Conservation (phyloP, 371 early-diverging fungal genomes). For the Apophysomyces elegans region DNA sequence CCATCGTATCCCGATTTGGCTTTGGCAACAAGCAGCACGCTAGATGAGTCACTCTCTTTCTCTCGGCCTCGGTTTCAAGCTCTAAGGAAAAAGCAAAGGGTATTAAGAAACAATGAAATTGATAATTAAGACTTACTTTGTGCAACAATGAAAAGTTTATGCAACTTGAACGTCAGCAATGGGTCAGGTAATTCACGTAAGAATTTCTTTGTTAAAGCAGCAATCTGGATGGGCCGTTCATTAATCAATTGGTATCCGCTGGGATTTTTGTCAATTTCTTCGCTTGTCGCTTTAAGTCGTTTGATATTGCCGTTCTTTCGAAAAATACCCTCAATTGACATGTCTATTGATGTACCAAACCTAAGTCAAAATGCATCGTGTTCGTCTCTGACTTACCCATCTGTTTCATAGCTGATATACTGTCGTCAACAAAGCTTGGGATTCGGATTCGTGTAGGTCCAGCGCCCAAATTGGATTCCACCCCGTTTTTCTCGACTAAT, state of each 20-base stretch:
- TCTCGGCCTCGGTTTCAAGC: conserved; percentile 55
- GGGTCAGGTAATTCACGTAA: conserved; percentile 95
- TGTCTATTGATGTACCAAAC: conserved; percentile 37
- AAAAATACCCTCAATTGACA: conserved; percentile 94
- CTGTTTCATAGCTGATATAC: conserved; percentile 73
- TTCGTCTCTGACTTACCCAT: conserved; percentile 68
- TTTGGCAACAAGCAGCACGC: conserved; percentile 88
- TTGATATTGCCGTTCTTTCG: conserved; percentile 96
- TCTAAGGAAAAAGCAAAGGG: conserved; percentile 33
- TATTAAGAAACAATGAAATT: not conserved
- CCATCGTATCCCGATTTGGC: conserved; percentile 89
- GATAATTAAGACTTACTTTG: conserved; percentile 60
- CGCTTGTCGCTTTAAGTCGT: conserved; percentile 79
- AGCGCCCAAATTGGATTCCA: conserved; percentile 82
- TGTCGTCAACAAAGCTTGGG: conserved; percentile 85
- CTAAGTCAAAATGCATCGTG: not conserved
- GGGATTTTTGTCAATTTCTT: conserved; percentile 81
- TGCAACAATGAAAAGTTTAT: conserved; percentile 81
- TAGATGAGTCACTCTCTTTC: conserved; percentile 76
- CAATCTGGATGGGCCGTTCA: conserved; percentile 88
- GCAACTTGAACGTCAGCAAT: conserved; percentile 84
- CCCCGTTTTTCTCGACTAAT: conserved; percentile 83
- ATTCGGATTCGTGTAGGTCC: conserved; percentile 79
- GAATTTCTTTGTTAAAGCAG: conserved; percentile 93
- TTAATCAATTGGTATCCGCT: conserved; percentile 61